phyloP scores from a whole-genome alignment of 352 stramenopile species.

The Halophytophthora polymorphica region DNA sequence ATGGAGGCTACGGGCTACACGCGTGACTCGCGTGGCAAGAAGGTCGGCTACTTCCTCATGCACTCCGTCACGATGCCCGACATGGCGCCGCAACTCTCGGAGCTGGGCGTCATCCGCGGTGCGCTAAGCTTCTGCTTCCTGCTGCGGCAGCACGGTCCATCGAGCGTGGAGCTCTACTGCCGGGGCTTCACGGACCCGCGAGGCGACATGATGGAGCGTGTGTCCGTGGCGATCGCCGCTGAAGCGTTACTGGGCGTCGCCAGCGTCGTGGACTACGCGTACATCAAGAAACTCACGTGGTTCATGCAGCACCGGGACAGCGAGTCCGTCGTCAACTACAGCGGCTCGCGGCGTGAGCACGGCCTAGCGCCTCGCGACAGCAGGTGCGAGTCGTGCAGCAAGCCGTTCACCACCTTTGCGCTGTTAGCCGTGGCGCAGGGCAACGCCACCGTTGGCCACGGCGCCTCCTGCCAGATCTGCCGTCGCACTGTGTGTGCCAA shows the following conservation, averaged over 20 bases:
- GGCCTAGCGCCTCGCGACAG: constrained; percentile 9
- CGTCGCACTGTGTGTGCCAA: constrained; percentile 38
- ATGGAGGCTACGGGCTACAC: constrained; percentile 40
- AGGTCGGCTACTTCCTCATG: constrained; percentile 45
- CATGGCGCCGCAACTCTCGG: constrained; percentile 32
- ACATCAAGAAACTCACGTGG: constrained; percentile 60
- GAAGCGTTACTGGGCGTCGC: constrained; percentile 40
- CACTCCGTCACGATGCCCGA: constrained; percentile 43
- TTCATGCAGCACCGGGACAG: constrained; percentile 34
- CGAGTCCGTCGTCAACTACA: constrained; percentile 1
- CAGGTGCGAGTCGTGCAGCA: constrained; percentile 26
- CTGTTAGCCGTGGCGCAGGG: constrained; percentile 4
- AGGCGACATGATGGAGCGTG: constrained; percentile 40
- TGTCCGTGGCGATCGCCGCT: constrained; percentile 36
- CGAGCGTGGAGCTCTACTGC: constrained; percentile 37
- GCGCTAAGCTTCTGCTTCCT: constrained; percentile 52
- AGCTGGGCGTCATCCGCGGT: constrained; percentile 43
- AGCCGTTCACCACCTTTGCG: constrained; percentile 21
- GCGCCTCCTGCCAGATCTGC: constrained; percentile 45
- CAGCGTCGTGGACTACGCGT: constrained; percentile 43
- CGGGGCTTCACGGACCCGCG: constrained; percentile 49
- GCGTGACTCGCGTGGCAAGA: constrained; percentile 30
- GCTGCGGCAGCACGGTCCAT: constrained; percentile 24
- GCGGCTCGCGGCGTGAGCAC: neutral
- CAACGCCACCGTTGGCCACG: constrained; percentile 11